Base-by-base conservation (phyloP, 2,329 filamentous ascomycete genomes). In the Nemania abortiva region DNA sequence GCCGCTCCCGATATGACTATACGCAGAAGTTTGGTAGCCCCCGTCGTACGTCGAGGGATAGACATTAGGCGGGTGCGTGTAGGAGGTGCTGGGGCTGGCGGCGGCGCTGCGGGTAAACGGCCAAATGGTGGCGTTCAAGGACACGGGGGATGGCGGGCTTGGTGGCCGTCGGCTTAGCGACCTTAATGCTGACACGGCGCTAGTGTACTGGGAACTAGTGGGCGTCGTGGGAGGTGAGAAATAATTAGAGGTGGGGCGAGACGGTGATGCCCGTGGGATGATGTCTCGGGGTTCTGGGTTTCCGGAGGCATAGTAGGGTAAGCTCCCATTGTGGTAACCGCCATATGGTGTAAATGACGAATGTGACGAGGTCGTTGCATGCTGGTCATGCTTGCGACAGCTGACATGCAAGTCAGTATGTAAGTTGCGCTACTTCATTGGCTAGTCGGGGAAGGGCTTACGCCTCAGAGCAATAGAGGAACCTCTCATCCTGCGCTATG, bases 401-500 rank as follows among this genome's bases (percentile, higher is more conserved):
- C 86, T 89, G 72, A 65, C 71, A 63, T 63, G 65, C 27, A 45
- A 65, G 47, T 73, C 68, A 77, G 75, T 65, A 27, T 27, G 24
- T 27, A 68, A 77, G 63, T 76, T 69, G 52, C 61, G 65, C 52
- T 24, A 42, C 42, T 22, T 64, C 34, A 70, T 73, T 75, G 65
- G 64, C 55, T 34, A 56, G 57, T 34, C 52, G 63, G 66, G 72
- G 68, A 42, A 60, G 62, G 67, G 83, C 88, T 81, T 84, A 90
- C 87, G 83, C 80, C 76, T 90, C 88, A 45, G 89, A 90, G 79
- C 89, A 91, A 81, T 90, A 91, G 52, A 90, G 79, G 69, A 84
- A 83, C 70, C 83, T 86, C 73, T 87, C 87, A 75, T 88, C 86
- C 49, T 84, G 82, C 58, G 88, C 84, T 27, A 89, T 79, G 77